Percentiles rank a stretch among this genome's conserved stretches.
phyloP scores from a whole-genome alignment of 257 asterid genomes.

The Paulownia fortunei region DNA sequence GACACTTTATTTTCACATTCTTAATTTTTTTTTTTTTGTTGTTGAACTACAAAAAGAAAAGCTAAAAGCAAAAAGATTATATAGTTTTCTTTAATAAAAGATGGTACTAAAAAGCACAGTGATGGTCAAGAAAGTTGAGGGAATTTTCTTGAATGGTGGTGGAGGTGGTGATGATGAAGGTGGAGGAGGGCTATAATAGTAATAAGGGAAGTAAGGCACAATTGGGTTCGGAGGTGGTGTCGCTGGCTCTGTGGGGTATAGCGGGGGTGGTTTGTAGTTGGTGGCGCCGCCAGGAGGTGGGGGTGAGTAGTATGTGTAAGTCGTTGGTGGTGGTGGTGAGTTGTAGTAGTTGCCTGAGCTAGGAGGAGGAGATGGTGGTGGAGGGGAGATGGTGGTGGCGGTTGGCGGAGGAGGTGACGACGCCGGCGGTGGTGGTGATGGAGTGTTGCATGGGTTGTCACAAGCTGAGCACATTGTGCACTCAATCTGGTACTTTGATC shows the following conservation, averaged over 20 bases:
- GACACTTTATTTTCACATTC: conserved; percentile 50
- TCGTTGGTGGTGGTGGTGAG: conserved; percentile 74
- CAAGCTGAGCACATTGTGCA: conserved; percentile 96
- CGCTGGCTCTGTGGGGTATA: conserved; percentile 57
- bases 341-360: conserved; percentile 44
- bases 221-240: conserved; percentile 97
- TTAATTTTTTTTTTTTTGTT: neutral
- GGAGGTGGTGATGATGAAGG: conserved; percentile 40
- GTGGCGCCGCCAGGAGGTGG: conserved; percentile 38
- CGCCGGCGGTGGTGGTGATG: conserved; percentile 76
- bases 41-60: neutral
- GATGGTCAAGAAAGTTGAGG: conserved; percentile 31
- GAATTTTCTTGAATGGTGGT: conserved; percentile 29
- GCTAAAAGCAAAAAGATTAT: conserved; percentile 5
- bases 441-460: conserved; percentile 85
- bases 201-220: conserved; percentile 86
- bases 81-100: conserved; percentile 13
- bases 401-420: conserved; percentile 53
- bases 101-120: conserved; percentile 32
- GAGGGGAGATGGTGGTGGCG: conserved; percentile 61
- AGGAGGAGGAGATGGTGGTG: conserved; percentile 77
- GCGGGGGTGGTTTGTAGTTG: conserved; percentile 57
- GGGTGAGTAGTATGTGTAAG: conserved; percentile 54
- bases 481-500: conserved; percentile 84
- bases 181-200: conserved; percentile 69